A percentile compares a stretch with the other conserved stretches of the same genome.
phyloP scores from a whole-genome alignment of 208 protist genomes.

The Crithidia acanthocephali region DNA sequence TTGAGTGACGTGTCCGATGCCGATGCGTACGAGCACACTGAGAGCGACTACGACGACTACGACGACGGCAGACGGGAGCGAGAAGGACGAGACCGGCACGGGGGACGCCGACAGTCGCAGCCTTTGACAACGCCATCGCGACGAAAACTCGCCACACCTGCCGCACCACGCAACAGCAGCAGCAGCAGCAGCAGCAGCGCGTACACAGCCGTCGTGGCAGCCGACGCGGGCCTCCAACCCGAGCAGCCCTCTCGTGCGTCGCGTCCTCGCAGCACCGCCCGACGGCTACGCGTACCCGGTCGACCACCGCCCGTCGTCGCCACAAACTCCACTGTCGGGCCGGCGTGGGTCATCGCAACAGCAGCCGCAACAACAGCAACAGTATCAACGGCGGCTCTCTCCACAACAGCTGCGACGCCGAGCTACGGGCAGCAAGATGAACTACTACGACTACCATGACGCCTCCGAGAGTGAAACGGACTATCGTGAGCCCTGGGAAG shows the following conservation, averaged over 20 bases:
- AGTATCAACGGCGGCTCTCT: neutral
- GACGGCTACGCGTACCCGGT: constrained; percentile 14
- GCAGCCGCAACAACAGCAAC: too few relatives aligned
- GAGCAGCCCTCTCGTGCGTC: constrained; percentile 2
- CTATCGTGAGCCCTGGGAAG: neutral
- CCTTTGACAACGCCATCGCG: neutral
- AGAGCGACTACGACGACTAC: neutral
- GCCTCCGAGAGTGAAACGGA: too few relatives aligned
- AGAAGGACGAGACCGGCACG: neutral
- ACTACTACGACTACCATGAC: neutral
- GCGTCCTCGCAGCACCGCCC: neutral
- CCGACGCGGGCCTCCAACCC: neutral
- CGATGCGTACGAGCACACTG: neutral
- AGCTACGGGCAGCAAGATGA: neutral
- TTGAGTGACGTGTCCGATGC: neutral
- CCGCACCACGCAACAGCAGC: too few relatives aligned
- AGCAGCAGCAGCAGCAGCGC: neutral
- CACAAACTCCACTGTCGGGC: too few relatives aligned
- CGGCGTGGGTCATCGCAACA: neutral
- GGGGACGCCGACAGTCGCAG: neutral
- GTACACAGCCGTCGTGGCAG: constrained; percentile 4
- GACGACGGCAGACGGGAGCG: constrained; percentile 1
- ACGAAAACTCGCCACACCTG: too few relatives aligned
- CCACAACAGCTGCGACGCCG: too few relatives aligned
- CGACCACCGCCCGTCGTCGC: neutral